These are phyloP conservation scores for Lobosporangium transversale DNA, from an alignment of 192 early-diverging fungal genomes.

Conservation along the genomic window DNA sequence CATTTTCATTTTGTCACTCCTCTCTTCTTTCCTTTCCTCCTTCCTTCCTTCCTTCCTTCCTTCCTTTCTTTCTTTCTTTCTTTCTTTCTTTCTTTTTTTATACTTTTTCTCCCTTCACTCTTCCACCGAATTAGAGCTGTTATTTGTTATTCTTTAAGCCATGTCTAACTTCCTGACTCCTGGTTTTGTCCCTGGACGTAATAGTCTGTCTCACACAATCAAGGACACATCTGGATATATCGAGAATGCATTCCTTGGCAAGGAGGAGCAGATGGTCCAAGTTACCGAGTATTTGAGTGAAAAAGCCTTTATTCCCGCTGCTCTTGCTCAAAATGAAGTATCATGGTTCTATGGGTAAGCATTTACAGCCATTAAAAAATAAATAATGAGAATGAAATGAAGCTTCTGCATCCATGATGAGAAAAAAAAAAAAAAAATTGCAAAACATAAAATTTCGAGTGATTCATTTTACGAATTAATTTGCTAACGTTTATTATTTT, in stretches of 20 bases:
- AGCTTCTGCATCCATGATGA: not conserved
- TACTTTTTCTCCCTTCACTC: not conserved
- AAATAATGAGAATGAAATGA: not conserved
- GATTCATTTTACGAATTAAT: not conserved
- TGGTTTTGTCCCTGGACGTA: slow-evolving; percentile 20
- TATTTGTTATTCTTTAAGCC: not conserved
- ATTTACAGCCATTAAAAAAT: not conserved
- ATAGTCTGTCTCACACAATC: slow-evolving; percentile 43
- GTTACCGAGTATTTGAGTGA: slow-evolving; percentile 86
- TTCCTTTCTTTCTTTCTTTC: not conserved
- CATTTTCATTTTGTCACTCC: too few relatives aligned
- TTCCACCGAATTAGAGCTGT: too few relatives aligned
- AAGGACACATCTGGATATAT: slow-evolving; percentile 73
- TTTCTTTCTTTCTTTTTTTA: too few relatives aligned
- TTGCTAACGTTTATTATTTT: not conserved
- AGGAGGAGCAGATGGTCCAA: slow-evolving; percentile 90
- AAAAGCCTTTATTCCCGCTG: slow-evolving; percentile 89
- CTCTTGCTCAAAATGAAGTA: slow-evolving; percentile 90
- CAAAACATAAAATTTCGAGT: not conserved
- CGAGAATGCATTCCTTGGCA: slow-evolving; percentile 89
- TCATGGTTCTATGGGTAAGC: slow-evolving; percentile 94
- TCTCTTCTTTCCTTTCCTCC: too few relatives aligned
- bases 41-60: not conserved
- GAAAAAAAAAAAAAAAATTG: not conserved
- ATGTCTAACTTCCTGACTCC: slow-evolving; percentile 30